These are phyloP conservation scores for Aspergillus chevalieri DNA, from an alignment of 2,329 filamentous ascomycete genomes.

Conservation along the genomic window DNA sequence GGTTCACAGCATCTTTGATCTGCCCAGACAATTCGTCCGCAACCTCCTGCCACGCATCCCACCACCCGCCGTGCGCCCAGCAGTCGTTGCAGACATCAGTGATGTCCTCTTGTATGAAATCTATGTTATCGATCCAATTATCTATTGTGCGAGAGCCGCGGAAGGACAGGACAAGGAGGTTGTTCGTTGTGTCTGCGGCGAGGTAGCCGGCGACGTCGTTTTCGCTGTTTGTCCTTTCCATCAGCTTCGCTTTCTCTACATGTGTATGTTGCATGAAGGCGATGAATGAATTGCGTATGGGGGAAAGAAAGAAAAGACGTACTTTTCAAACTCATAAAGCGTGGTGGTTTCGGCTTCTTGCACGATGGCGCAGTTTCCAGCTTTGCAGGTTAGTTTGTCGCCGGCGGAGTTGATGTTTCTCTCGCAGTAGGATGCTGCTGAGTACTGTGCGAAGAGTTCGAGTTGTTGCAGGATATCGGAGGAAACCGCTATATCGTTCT, in stretches of 20 bases:
- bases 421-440: constrained; percentile 49
- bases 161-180: constrained; percentile 31
- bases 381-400: constrained; percentile 39
- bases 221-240: constrained; percentile 11
- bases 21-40: constrained; percentile 33
- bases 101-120: constrained; percentile 18
- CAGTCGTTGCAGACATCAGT: constrained; percentile 43
- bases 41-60: constrained; percentile 37
- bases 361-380: constrained; percentile 45
- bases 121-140: constrained; percentile 30
- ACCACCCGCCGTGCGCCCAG: constrained; percentile 43
- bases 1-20: constrained; percentile 23
- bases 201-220: constrained; percentile 44
- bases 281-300: background rate
- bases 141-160: constrained; percentile 26
- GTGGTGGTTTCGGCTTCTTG: constrained; percentile 42
- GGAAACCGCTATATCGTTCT: constrained; percentile 29
- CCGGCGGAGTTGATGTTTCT: constrained; percentile 42
- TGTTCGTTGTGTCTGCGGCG: constrained; percentile 41
- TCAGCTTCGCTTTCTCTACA: constrained; percentile 7
- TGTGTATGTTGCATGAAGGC: background rate
- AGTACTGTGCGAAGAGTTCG: constrained; percentile 46
- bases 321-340: constrained; percentile 46
- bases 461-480: constrained; percentile 37
- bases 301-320: constrained; percentile 11